Conservation (phyloP, 2,329 filamentous ascomycete genomes). For the Pseudohalonectria lignicola region DNA sequence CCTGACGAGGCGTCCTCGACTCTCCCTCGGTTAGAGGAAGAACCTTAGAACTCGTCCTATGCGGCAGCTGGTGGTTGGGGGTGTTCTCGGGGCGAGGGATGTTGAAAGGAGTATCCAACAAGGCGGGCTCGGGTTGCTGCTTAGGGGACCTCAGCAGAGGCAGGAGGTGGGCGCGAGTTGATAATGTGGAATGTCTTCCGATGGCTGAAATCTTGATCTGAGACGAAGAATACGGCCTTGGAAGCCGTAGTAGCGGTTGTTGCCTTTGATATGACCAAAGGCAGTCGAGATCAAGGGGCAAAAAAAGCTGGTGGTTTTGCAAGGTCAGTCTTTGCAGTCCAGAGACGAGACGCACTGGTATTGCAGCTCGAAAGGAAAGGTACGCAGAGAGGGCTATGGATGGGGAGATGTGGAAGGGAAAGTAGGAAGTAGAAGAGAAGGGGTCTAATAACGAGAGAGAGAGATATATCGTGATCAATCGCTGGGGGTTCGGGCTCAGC, state of each 20-base stretch:
- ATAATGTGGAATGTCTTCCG: conserved; percentile 55
- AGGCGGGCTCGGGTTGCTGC: conserved; percentile 35
- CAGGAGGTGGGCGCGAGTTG: conserved; percentile 52
- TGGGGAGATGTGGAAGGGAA: no score
- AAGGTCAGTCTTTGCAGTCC: no score
- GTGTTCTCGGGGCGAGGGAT: conserved; percentile 41
- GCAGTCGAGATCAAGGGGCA: no score
- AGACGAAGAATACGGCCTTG: conserved; percentile 48
- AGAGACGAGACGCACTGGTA: no score
- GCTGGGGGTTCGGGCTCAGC: no score
- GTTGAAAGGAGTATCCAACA: conserved; percentile 35
- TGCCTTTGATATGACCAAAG: conserved; percentile 63
- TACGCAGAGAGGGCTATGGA: no score
- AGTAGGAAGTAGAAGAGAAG: no score
- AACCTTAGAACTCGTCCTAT: conserved; percentile 97
- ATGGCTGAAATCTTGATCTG: conserved; percentile 61
- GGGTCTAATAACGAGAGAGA: no score
- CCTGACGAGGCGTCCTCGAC: conserved; percentile 97
- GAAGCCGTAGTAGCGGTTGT: conserved; percentile 46
- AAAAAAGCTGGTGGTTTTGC: no score
- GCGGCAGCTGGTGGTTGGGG: conserved; percentile 85
- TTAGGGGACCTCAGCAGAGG: conserved; percentile 37
- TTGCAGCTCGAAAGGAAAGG: no score
- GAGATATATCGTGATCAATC: no score
- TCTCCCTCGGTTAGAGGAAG: conserved; percentile 99